Base-by-base conservation (phyloP, 495 filamentous ascomycete species). In the Pyrenula massariospora region DNA sequence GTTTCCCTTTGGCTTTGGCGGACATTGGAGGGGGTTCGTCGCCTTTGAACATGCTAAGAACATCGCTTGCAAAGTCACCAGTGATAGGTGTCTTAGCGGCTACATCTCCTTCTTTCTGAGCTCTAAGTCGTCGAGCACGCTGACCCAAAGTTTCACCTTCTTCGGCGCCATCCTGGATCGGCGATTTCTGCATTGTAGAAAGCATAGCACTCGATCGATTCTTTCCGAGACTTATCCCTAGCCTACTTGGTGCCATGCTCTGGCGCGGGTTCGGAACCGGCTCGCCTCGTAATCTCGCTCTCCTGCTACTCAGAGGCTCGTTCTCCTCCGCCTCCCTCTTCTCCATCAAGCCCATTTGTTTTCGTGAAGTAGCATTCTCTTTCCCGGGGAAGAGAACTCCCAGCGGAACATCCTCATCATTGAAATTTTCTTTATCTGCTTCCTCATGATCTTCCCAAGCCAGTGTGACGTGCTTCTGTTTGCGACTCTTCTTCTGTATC, bases 341-440 rank as follows among this genome's bases (percentile, higher is more conserved):
- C 65, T 91, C 91, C 75, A 98, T 85, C 20, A 98, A 71, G 12
- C 93, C 93, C 21, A 91, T 64, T 0, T 92, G 91, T 19, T 87
- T 79, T 51, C 85, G 72, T 24, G 84, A 78, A 42, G 81, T 78
- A 10, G 73, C 65, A 11, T 74, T 68, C 11, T 75, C 69, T n/a
- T 77, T 65, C 20, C 79, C 74, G 1, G 83, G 80, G 62, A 80
- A 88, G 19, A 98, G 74, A 67, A 96, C 75, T 20, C 84, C 93
- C 20, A 98, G 77, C 5, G 93, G 93, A 12, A 95, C 86, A 57
- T 89, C 85, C 25, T 95, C 91, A 48, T 81, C 79, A 24, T 83
- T 80, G 10, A 69, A 75, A 19, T 74, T 66, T 23, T 70, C 70
- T 10, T 64, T 63, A 5, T 65, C 60, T 25, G 66, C 58, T n/a